Evolutionary conservation across 2,329 filamentous ascomycete species (phyloP).

Genomic region (Allantophomopsis lycopodina): DNA sequence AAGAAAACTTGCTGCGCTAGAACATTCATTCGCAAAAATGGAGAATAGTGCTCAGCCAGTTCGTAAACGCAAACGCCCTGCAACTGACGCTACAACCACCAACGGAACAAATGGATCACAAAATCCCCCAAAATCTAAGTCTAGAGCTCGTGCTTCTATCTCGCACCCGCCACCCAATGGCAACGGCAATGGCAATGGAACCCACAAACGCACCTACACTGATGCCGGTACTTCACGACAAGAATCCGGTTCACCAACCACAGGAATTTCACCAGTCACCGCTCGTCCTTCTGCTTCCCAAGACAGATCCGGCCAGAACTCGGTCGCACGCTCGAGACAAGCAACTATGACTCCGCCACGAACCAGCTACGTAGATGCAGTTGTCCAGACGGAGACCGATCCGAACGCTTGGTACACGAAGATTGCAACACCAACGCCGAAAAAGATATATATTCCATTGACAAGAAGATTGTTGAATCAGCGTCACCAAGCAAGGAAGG

Average conservation of each 20-base stretch:
- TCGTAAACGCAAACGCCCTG: conserved; percentile 44
- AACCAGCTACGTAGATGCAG: conserved; percentile 13
- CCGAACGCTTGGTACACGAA: conserved; percentile 17
- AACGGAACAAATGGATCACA: conserved; percentile 9
- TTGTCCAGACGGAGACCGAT: conserved; percentile 17
- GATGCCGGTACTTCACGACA: conserved; percentile 16
- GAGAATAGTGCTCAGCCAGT: conserved; percentile 44
- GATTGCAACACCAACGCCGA: conserved; percentile 4
- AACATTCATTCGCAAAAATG: conserved; percentile 48
- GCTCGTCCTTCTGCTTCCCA: conserved; percentile 8
- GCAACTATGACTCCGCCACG: conserved; percentile 7
- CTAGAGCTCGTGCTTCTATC: conserved; percentile 11
- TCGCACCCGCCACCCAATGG: conserved; percentile 8
- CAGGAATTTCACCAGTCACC: conserved; percentile 13
- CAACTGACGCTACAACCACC: conserved; percentile 9
- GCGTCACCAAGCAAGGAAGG: conserved; percentile 8
- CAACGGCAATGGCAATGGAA: conserved; percentile 7
- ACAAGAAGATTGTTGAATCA: conserved; percentile 17
- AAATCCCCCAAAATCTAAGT: conserved; percentile 17
- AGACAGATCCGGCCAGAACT: conserved; percentile 5
- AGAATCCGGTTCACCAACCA: conserved; percentile 16
- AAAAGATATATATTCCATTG: conserved; percentile 14
- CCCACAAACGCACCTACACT: conserved; percentile 12
- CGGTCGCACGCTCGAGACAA: conserved; percentile 10
- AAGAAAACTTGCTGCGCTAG: conserved; percentile 51